Base-by-base conservation (phyloP, 1,284 basidiomycete genomes). In the Irpex sp. region DNA sequence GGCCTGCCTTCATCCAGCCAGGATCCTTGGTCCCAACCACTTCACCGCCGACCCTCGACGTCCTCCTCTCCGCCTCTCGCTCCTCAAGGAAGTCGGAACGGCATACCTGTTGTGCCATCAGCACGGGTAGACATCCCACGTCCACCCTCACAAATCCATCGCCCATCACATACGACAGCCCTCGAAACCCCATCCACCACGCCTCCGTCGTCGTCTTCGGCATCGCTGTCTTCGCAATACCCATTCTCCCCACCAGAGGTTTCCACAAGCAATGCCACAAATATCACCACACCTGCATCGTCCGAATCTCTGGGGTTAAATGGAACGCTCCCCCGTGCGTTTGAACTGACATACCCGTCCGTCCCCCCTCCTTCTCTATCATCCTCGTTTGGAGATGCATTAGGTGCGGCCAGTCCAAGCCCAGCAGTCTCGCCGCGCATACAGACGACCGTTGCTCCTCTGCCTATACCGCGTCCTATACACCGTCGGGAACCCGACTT, bases 1-100 rank as follows among this genome's bases (percentile, higher is more conserved):
- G 90, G 90, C 6, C 71, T 91, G 35, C 76, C 81, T 2, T 51
- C 61, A 26, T 81, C 87, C 6, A 61, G 77, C 0, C 33, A 47
- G n/a, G 90, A 92, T 62, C 83, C 88, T 4, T 84, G 83, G 68
- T 86, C 87, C 6, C 89, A 89, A 67, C 86, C 88, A 1, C 86
- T 81, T 0, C 88, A 91, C 69, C 81, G 80, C 6, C 80, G 87
- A 13, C 78, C 81, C 7, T 84, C 83, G 1, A 80, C 81, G 6
- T 78, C 79, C 17, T 80, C 79, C 37, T 86, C 84, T 46, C 43
- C 68, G 71, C 59, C 60, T 72, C 54, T 61, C 68, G 51, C 74
- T 78, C 57, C 70, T 74, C 64, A 73, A 75, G 49, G 11, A 50
- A n/a, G 19, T 21, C 49, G 49, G 13, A 33, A 55, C 33, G 53